Conservation (phyloP, 805 yeast genomes). For the Yamadazyma olivae region DNA sequence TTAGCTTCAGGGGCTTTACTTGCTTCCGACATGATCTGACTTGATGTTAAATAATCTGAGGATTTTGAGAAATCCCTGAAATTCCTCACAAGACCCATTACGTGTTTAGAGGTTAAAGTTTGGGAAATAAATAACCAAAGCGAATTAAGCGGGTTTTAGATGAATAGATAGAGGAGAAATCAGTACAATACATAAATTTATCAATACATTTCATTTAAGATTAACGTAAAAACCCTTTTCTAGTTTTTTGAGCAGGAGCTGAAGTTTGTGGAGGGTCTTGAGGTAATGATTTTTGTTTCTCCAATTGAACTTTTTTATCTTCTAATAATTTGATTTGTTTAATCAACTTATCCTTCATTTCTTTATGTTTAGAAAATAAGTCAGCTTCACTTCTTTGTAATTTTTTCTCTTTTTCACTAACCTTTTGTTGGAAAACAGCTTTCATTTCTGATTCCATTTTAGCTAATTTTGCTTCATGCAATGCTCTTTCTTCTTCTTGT, state of each 20-base stretch:
- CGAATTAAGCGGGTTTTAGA: no score
- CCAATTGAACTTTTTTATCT: constrained; percentile 82
- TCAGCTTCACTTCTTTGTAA: constrained; percentile 96
- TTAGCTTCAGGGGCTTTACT: neutral
- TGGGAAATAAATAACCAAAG: no score
- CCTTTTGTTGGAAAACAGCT: constrained; percentile 93
- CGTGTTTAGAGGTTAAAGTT: no score
- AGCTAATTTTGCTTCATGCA: constrained; percentile 90
- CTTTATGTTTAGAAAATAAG: constrained; percentile 90
- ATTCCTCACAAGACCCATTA: no score
- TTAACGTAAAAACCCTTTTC: constrained; percentile 79
- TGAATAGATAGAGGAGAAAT: no score
- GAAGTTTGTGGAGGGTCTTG: constrained; percentile 42
- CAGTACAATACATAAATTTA: no score
- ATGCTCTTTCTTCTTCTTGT: constrained; percentile 89
- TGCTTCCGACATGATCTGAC: no score
- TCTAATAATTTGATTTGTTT: constrained; percentile 88
- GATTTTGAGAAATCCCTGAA: no score
- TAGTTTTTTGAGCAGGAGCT: constrained; percentile 53
- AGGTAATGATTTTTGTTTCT: constrained; percentile 52
- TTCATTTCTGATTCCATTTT: constrained; percentile 97
- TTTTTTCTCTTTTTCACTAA: constrained; percentile 93
- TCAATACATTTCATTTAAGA: no score
- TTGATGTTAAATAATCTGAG: no score
- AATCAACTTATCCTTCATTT: constrained; percentile 90